Base-by-base conservation (phyloP, 2,329 filamentous ascomycete species). In the Zopfia rhizophila region DNA sequence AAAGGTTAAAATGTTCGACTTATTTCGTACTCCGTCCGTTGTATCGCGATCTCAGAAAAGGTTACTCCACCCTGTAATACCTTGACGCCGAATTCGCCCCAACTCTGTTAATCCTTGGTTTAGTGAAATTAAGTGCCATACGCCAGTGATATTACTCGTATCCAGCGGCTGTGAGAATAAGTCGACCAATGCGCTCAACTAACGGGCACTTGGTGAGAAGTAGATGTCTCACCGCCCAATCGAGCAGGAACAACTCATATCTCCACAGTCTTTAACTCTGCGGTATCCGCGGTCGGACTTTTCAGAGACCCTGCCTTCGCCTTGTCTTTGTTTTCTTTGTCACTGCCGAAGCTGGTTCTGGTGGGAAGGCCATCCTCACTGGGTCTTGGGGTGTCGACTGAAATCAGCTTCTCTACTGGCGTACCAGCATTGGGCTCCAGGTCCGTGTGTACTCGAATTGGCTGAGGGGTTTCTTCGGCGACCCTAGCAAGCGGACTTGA, bases 401-500 rank as follows among this genome's bases (percentile, higher is more conserved):
- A 72, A 36, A 77, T 73, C 24, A 78, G 61, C 53, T 75, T 77
- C 48, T 75, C 73, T 3, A 55, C 47, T 7, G 54, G 36, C 3
- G 55, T 51, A 32, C 46, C 52, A 11, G 61, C 51, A 43, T 65
- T 70, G 27, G 59, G 49, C 19, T 71, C 66, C 12, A 66, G 44
- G 18, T 72, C 64, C 29, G 63, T 70, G 41, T 62, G 68, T 5
- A 75, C 61, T 31, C 63, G 69, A 32, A 75, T 69, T 3, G 72
- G 67, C 45, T 63, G 58, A 4, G 74, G 66, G 10, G 68, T 61
- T 43, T 93, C 90, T 72, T 93, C 90, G 1, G 87, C 83, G 11
- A 93, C 89, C 53, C 87, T 80, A 37, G 88, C 87, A 45, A 93
- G 75, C 12, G 89, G 88, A 57, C 86, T 90, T 11, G 86, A 81